These are phyloP conservation scores for Xerocomellus intermedius DNA, from an alignment of 768 basidiomycete species.

Conservation along the genomic window DNA sequence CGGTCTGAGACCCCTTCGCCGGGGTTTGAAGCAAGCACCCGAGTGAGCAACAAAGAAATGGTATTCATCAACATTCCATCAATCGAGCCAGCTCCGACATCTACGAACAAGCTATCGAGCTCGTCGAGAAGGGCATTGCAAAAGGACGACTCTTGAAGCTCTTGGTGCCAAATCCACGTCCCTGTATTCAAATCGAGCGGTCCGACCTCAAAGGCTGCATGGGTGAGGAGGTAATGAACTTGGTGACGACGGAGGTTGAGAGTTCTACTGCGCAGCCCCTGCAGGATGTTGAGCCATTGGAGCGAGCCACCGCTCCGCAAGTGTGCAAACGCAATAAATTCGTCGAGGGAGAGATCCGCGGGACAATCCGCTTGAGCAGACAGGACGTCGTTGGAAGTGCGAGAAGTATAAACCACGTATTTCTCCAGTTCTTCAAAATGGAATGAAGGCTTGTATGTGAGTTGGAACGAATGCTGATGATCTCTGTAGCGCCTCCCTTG, in stretches of 20 bases:
- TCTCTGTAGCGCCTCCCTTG: no score
- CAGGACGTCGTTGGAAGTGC: background rate
- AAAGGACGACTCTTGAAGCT: background rate
- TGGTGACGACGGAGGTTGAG: background rate
- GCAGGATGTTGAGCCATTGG: background rate
- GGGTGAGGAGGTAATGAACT: background rate
- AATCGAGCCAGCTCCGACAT: background rate
- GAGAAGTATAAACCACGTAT: background rate
- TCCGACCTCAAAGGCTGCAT: background rate
- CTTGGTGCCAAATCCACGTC: background rate
- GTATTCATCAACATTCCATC: background rate
- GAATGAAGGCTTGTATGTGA: no score
- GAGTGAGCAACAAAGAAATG: background rate
- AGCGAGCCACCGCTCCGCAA: background rate
- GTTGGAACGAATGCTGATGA: no score
- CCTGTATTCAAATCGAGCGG: conserved; percentile 23
- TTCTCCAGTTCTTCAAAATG: no score
- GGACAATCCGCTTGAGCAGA: background rate
- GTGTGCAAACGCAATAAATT: background rate
- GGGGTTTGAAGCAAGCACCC: background rate
- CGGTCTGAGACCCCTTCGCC: background rate
- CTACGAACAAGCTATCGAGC: background rate
- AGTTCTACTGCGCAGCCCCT: background rate
- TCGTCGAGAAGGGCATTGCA: background rate
- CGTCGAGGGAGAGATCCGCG: background rate